A percentile compares a stretch with the other conserved stretches of the same genome.
Conservation (phyloP, 345 rosid genomes). For the Durio zibethinus region DNA sequence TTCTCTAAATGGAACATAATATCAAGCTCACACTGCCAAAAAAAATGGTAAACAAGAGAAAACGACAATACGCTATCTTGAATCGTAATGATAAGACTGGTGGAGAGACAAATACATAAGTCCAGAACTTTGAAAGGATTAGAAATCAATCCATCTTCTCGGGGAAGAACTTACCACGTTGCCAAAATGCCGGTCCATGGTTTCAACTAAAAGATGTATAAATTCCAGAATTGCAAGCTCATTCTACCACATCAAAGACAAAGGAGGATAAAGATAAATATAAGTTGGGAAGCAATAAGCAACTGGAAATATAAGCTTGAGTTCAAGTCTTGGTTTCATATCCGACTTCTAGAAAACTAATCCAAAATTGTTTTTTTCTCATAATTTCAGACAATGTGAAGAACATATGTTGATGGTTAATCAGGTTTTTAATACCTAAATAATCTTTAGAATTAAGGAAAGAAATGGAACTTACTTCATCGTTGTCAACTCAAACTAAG, state of each 20-base stretch:
- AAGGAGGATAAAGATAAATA: neutral
- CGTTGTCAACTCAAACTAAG: constrained; percentile 94
- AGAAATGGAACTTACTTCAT: constrained; percentile 57
- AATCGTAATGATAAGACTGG: neutral
- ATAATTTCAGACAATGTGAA: neutral
- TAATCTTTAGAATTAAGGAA: neutral
- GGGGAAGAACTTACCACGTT: constrained; percentile 63
- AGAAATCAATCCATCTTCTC: neutral
- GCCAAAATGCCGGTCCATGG: constrained; percentile 98
- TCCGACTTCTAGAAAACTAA: neutral
- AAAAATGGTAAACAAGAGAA: neutral
- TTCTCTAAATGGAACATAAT: constrained; percentile 99
- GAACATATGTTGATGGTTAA: neutral
- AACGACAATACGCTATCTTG: neutral
- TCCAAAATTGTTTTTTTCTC: neutral
- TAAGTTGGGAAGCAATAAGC: neutral
- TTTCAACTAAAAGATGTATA: constrained; percentile 92
- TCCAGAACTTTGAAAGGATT: neutral
- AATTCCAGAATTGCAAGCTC: constrained; percentile 94
- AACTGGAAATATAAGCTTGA: neutral
- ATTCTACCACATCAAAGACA: constrained; percentile 39
- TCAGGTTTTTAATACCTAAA: neutral
- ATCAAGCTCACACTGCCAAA: constrained; percentile 82
- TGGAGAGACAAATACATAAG: neutral
- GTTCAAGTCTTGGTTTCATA: neutral